Base-by-base conservation (phyloP, 1,139 yeast species). In the Yamadazyma spencermartinsiae region DNA sequence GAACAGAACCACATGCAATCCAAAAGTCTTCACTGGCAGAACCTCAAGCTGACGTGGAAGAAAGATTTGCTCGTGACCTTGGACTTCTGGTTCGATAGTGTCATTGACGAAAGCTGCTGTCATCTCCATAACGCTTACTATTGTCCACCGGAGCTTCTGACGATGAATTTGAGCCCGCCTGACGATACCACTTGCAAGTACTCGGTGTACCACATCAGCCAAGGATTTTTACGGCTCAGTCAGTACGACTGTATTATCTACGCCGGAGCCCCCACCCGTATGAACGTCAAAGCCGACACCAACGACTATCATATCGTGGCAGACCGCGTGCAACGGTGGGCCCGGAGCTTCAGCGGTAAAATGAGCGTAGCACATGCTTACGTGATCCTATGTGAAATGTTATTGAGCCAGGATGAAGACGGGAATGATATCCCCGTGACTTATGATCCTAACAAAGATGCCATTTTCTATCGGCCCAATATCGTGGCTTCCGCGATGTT, bases 201-300 rank as follows among this genome's bases (percentile, higher is more conserved):
- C 41, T 36, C 45, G 2, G 72, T 77, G 34, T 81, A 80, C 56
- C 89, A 82, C 51, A 68, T 83, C 60, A 78, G 86, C 0, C 88
- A 83, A 52, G 75, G 84, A 16, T 74, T 79, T 25, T 69, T 85
- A 58, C 65, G 65, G 43, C 72, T 82, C 18, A 76, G 82, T 35
- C 86, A 82, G 45, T 79, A 82, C 56, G 94, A 86, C 54, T 74
- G 82, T 40, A 82, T 81, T 43, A 78, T 82, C 4, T 80, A 70
- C 53, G 82, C 87, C 2, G 95, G 95, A 1, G 84, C 86, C 3
- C 89, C 90, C 1, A 74, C 80, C 60, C 69, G 86, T 47, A 80
- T 83, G 82, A 84, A 82, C 52, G 89, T 82, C 24, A 72, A 71
- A 34, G 80, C 85, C 1, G 68, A 72, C 9, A 55, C 63, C 2